phyloP scores from a whole-genome alignment of 2,329 filamentous ascomycete genomes.

The Cercospora beticola region DNA sequence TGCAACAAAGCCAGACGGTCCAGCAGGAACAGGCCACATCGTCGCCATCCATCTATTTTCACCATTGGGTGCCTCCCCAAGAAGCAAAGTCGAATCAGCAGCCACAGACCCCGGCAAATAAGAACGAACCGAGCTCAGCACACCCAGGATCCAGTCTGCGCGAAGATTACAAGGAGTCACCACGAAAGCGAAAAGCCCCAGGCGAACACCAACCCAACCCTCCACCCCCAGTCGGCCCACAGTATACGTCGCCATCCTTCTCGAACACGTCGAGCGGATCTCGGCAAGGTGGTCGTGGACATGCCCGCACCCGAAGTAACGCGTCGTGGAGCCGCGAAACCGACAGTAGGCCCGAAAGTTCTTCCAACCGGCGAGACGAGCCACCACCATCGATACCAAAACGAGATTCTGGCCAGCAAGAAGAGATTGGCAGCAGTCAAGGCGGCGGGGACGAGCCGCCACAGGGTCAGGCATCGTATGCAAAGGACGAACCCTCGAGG shows the following conservation, averaged over 20 bases:
- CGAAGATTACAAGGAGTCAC: constrained; percentile 69
- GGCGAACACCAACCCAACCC: constrained; percentile 53
- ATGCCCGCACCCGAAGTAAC: constrained; percentile 66
- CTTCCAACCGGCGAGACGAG: constrained; percentile 25
- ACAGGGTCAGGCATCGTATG: constrained; percentile 12
- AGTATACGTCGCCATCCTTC: constrained; percentile 52
- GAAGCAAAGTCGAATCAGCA: constrained; percentile 56
- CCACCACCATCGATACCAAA: constrained; percentile 7
- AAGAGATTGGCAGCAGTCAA: constrained; percentile 11
- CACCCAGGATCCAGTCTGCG: constrained; percentile 53
- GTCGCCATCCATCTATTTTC: constrained; percentile 80
- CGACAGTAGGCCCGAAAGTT: constrained; percentile 26
- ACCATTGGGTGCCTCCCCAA: constrained; percentile 85
- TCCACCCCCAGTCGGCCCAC: constrained; percentile 51
- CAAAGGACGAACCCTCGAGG: constrained; percentile 15
- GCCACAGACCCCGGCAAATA: constrained; percentile 71
- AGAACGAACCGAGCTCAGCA: constrained; percentile 47
- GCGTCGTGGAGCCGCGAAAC: constrained; percentile 45
- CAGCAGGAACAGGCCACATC: constrained; percentile 63
- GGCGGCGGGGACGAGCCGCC: constrained; percentile 11
- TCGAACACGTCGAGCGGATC: constrained; percentile 57
- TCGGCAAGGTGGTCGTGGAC: constrained; percentile 59
- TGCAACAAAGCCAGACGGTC: constrained; percentile 50
- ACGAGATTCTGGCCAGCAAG: constrained; percentile 10
- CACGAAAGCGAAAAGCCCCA: constrained; percentile 79